A percentile compares a stretch with the other conserved stretches of the same genome.
These are phyloP conservation scores for Neofusicoccum cordaticola DNA, from an alignment of 2,329 filamentous ascomycete genomes.

Conservation along the genomic window DNA sequence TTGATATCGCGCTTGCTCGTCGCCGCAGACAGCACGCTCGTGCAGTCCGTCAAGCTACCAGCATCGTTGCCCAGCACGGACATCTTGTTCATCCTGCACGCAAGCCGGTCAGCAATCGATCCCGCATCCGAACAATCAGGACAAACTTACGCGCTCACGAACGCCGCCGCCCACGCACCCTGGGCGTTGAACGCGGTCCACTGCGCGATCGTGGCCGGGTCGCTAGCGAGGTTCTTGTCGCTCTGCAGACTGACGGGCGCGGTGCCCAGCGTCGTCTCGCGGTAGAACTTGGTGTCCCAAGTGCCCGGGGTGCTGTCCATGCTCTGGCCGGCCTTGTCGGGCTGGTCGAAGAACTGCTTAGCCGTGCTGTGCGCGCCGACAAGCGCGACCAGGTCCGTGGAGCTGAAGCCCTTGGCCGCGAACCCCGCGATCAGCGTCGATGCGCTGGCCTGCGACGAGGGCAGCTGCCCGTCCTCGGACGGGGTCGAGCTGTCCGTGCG, in stretches of 20 bases:
- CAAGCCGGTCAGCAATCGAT: not conserved
- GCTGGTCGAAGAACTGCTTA: conserved; percentile 48
- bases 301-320: conserved; percentile 50
- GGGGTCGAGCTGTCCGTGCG: conserved; percentile 44
- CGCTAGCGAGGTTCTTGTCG: conserved; percentile 30
- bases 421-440: conserved; percentile 49
- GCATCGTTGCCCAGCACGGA: conserved; percentile 32
- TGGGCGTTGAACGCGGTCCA: conserved; percentile 24
- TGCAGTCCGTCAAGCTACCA: conserved; percentile 31
- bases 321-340: conserved; percentile 35
- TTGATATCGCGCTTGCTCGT: conserved; percentile 32
- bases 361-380: conserved; percentile 54
- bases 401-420: conserved; percentile 49
- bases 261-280: conserved; percentile 32
- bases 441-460: conserved; percentile 40
- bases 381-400: conserved; percentile 52
- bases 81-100: conserved; percentile 32
- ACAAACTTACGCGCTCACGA: conserved; percentile 22
- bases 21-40: conserved; percentile 30
- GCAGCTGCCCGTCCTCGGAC: conserved; percentile 46
- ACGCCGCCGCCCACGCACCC: conserved; percentile 32
- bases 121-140: not conserved
- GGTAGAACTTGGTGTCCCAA: conserved; percentile 54
- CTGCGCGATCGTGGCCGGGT: conserved; percentile 25
- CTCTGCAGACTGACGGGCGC: conserved; percentile 19